Evolutionary conservation across 306 rosid species (phyloP).

Genomic region (Medicago lupulina): DNA sequence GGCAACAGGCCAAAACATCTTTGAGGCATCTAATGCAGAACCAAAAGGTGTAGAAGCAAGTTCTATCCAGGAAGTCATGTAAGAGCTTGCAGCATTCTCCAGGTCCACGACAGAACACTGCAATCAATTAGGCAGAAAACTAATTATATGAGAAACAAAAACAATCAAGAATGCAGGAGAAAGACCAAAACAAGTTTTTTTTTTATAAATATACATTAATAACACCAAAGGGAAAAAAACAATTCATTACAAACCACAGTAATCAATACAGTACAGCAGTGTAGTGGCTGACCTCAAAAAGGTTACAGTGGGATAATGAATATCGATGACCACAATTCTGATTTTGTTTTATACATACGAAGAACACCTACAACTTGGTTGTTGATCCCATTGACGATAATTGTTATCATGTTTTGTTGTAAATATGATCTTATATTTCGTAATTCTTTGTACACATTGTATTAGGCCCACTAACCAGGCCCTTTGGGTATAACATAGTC

Average conservation of each 20-base stretch:
- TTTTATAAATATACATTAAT: background rate
- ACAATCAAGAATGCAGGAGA: background rate
- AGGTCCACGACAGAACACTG: conserved; percentile 82
- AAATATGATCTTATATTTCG: too few species aligned
- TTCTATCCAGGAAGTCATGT: conserved; percentile 79
- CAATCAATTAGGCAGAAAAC: conserved; percentile 23
- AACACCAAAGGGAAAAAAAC: conserved; percentile 10
- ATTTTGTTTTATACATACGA: too few species aligned
- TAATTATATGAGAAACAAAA: conserved; percentile 18
- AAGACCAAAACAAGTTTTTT: conserved; percentile 2
- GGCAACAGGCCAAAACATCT: conserved; percentile 96
- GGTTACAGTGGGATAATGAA: too few species aligned
- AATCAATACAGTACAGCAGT: background rate
- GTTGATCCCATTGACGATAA: too few species aligned
- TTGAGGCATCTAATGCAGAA: conserved; percentile 79
- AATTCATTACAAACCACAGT: background rate
- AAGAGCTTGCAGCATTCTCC: conserved; percentile 67
- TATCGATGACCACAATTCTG: too few species aligned
- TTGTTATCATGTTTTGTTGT: too few species aligned
- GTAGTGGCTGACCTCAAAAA: background rate
- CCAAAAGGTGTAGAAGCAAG: conserved; percentile 95
- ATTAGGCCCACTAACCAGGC: too few species aligned
- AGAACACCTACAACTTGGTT: too few species aligned
- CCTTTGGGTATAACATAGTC: too few species aligned
- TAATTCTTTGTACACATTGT: too few species aligned